Evolutionary conservation across 2,329 filamentous ascomycete species (phyloP).

Genomic region (Aotearoamyces nothofagi): DNA sequence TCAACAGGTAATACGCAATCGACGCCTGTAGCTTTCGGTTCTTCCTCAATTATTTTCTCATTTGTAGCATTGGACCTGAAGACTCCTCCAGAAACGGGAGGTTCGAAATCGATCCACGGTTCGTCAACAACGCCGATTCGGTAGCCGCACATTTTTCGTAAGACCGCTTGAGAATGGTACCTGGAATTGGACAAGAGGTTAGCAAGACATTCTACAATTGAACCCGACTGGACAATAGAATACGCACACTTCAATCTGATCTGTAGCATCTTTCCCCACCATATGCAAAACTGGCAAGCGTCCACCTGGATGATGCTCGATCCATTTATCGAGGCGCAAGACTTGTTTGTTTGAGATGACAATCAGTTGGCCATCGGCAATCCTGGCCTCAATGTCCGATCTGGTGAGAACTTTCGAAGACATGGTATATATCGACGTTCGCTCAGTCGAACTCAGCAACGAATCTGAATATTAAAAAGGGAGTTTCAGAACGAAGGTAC

Average conservation of each 20-base stretch:
- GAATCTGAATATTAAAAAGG: too few relatives aligned
- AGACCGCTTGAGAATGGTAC: slow-evolving; percentile 65
- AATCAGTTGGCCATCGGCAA: slow-evolving; percentile 62
- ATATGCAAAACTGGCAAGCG: slow-evolving; percentile 80
- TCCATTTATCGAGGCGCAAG: slow-evolving; percentile 72
- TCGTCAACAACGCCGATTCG: slow-evolving; percentile 68
- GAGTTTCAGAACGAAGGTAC: too few relatives aligned
- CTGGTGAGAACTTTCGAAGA: too few relatives aligned
- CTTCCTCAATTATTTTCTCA: too few relatives aligned
- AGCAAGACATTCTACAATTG: too few relatives aligned
- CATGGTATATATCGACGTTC: too few relatives aligned
- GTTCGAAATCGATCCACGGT: slow-evolving; percentile 69
- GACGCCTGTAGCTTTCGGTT: too few relatives aligned
- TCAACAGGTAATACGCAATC: too few relatives aligned
- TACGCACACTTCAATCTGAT: slow-evolving; percentile 74
- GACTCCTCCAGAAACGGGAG: slow-evolving; percentile 74
- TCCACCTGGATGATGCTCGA: slow-evolving; percentile 78
- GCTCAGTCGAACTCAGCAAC: too few relatives aligned
- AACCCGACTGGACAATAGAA: too few relatives aligned
- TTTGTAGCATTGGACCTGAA: slow-evolving; percentile 36
- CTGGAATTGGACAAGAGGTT: too few relatives aligned
- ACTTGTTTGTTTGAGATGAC: slow-evolving; percentile 68
- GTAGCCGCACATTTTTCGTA: slow-evolving; percentile 27
- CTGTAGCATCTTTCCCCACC: slow-evolving; percentile 80
- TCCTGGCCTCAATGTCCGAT: slow-evolving; percentile 68